Evolutionary conservation across 2,329 filamentous ascomycete genomes (phyloP), one percentile per base, ranked within the genome.

Genomic region (Blastomyces percursus): DNA sequence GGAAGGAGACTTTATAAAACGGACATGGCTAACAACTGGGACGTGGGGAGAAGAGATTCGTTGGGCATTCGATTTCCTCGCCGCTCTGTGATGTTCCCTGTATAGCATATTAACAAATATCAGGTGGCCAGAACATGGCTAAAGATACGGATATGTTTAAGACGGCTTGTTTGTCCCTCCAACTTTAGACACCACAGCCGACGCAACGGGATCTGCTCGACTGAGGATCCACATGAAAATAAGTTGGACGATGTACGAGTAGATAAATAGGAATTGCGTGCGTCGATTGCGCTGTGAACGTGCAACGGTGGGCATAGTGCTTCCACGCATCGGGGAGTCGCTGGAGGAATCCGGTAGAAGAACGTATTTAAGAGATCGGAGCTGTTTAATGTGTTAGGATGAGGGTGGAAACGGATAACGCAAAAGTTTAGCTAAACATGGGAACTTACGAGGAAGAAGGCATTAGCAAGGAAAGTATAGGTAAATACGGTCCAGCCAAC

Each of bases 281-380:
- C 92, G 82, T 73, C 91, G 86, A 76, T 89, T 94, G 72, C 89
- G 86, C 78, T 96, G 94, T 48, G 89, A 87, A 66, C 92, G 85
- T 35, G 90, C 90, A 64, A 95, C 89, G 2, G 85, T 86, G 68
- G 87, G 85, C 68, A 86, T 84, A 0, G 80, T 79, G 14, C 80
- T 81, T 62, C 79, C 71, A 64, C 86, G 81, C 68, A 84, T 83
- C 40, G 84, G 82, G 61, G 82, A 83, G 69, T 87, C 86, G 64
- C 80, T 81, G 1, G 86, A 82, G 64, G 84, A 90, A 73, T 96
- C 91, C 0, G 94, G 94, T 5, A 99, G 84, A 16, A 99, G 83
- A 32, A 99, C 94, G 71, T 99, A 99, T 79, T 96, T 92, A 65
- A 99, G 78, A 19, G 93, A 97, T 64, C 94, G 89, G 73, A 99